Evolutionary conservation across 345 rosid species (phyloP).

Genomic region (Cochlearia excelsa): DNA sequence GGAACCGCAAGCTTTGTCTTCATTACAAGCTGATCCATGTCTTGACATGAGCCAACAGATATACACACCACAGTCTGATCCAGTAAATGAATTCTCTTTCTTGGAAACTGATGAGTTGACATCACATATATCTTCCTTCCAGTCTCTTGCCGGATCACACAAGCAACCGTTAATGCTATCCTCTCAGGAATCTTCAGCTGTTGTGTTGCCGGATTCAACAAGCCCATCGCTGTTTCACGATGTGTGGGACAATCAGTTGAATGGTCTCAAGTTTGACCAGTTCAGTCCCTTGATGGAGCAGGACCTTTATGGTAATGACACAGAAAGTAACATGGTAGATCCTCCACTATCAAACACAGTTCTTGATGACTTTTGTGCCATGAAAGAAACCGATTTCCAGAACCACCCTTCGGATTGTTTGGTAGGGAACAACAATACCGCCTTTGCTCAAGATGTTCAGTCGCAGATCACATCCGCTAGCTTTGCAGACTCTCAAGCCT

Average conservation of each 20-base stretch:
- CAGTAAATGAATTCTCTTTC: slow-evolving; percentile 48
- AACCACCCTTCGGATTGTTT: slow-evolving; percentile 29
- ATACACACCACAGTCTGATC: slow-evolving; percentile 50
- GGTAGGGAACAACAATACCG: slow-evolving; percentile 34
- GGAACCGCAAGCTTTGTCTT: slow-evolving; percentile 38
- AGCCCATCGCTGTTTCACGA: slow-evolving; percentile 56
- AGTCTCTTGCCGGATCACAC: slow-evolving; percentile 46
- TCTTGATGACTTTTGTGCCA: slow-evolving; percentile 65
- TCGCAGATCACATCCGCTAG: slow-evolving; percentile 92
- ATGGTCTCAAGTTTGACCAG: slow-evolving; percentile 54
- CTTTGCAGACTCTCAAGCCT: slow-evolving; percentile 73
- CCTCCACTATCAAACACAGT: slow-evolving; percentile 71
- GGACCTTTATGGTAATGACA: slow-evolving; percentile 53
- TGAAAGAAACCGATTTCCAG: slow-evolving; percentile 66
- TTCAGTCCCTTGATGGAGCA: slow-evolving; percentile 58
- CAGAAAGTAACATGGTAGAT: slow-evolving; percentile 59
- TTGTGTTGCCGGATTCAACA: slow-evolving; percentile 30
- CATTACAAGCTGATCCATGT: slow-evolving; percentile 43
- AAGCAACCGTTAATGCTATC: slow-evolving; percentile 54
- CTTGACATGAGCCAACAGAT: slow-evolving; percentile 48
- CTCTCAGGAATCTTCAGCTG: slow-evolving; percentile 57
- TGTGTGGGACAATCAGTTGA: slow-evolving; percentile 69
- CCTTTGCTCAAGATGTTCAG: slow-evolving; percentile 75
- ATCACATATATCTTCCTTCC: slow-evolving; percentile 43
- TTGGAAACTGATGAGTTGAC: slow-evolving; percentile 63